Evolutionary conservation across 78 protist genomes (phyloP).

Genomic region (Bigelowiella natans): DNA sequence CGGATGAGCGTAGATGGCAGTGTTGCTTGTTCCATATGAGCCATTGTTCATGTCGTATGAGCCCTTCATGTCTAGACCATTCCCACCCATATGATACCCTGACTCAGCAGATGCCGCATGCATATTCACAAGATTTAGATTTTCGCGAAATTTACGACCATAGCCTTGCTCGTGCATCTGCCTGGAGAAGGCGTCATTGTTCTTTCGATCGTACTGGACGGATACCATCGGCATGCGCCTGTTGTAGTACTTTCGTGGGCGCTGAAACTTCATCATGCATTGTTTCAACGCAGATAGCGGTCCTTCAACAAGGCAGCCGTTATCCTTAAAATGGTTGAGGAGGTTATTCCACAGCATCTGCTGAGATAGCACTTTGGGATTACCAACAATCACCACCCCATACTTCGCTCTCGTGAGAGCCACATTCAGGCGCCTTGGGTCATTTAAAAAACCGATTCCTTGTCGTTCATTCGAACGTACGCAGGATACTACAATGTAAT

Average conservation of each 20-base stretch:
- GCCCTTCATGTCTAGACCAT: background rate
- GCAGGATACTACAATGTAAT: slow-evolving; percentile 94
- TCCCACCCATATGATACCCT: background rate
- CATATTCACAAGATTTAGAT: background rate
- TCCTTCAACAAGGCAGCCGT: slow-evolving; percentile 82
- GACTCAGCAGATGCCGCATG: background rate
- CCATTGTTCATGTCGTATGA: background rate
- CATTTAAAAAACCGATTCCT: slow-evolving; percentile 97
- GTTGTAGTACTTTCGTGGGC: slow-evolving; percentile 8
- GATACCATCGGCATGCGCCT: background rate
- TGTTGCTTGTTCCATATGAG: background rate
- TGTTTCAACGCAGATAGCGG: slow-evolving; percentile 57
- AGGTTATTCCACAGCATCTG: slow-evolving; percentile 92
- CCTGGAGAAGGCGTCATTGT: background rate
- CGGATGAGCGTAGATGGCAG: background rate
- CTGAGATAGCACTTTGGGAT: slow-evolving; percentile 62
- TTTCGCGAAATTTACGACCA: background rate
- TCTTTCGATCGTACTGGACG: background rate
- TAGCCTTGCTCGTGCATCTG: background rate
- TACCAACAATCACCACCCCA: slow-evolving; percentile 93
- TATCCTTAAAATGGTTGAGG: slow-evolving; percentile 75
- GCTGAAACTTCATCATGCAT: slow-evolving; percentile 16
- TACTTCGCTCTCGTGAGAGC: slow-evolving; percentile 96
- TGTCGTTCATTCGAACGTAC: slow-evolving; percentile 91
- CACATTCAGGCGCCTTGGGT: slow-evolving; percentile 98